Percentiles rank a stretch among this genome's conserved stretches.
Evolutionary conservation across 305 asterid genomes (phyloP).

Genomic region (Fraxinus sp.): DNA sequence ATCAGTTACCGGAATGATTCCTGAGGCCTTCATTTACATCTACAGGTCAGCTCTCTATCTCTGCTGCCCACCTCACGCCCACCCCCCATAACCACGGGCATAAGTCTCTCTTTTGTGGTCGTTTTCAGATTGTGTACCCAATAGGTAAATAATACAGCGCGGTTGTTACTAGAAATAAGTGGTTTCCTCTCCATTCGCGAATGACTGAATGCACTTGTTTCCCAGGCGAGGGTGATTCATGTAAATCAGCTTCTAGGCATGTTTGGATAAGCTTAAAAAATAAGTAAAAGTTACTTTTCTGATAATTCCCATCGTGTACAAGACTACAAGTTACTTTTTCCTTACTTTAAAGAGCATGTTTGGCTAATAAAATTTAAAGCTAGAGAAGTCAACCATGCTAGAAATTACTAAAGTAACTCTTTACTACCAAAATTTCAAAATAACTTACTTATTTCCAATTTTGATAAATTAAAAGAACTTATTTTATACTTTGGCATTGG

Average conservation of each 20-base stretch:
- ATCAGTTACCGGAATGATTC: constrained; percentile 74
- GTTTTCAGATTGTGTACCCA: no score
- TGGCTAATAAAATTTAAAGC: not conserved
- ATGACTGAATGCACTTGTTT: not conserved
- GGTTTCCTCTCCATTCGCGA: not conserved
- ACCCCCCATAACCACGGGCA: no score
- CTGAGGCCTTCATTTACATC: constrained; percentile 77
- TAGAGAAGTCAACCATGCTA: not conserved
- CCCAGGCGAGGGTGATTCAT: not conserved
- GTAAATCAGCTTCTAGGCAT: not conserved
- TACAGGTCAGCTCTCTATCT: constrained; percentile 44
- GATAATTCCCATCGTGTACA: no score
- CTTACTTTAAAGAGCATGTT: not conserved
- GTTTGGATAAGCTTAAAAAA: not conserved
- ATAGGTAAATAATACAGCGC: not conserved
- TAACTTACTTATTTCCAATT: not conserved
- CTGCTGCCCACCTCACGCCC: not conserved
- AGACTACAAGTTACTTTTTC: not conserved
- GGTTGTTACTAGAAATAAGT: not conserved
- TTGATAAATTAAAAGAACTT: not conserved
- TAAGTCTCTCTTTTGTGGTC: not conserved
- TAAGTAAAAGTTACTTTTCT: not conserved
- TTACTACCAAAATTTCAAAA: not conserved
- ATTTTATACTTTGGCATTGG: not conserved
- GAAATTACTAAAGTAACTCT: not conserved